These are phyloP conservation scores for Alternaria viburni DNA, from an alignment of 2,329 filamentous ascomycete genomes.

Conservation along the genomic window DNA sequence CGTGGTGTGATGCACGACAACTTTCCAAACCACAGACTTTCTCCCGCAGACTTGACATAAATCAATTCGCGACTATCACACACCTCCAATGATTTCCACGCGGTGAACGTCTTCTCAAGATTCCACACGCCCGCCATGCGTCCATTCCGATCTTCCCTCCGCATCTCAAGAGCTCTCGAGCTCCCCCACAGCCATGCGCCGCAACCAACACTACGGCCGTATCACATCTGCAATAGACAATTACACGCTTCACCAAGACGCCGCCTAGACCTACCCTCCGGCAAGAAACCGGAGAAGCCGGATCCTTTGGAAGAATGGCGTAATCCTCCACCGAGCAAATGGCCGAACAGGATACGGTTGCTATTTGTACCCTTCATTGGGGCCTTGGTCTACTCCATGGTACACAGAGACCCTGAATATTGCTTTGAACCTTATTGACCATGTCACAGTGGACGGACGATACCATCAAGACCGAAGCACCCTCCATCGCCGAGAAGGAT, in stretches of 20 bases:
- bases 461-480: slow-evolving; percentile 59
- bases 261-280: slow-evolving; percentile 27
- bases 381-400: slow-evolving; percentile 66
- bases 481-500: slow-evolving; percentile 85
- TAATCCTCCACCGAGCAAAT: slow-evolving; percentile 45
- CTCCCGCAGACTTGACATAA: slow-evolving; percentile 15
- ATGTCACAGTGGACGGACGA: slow-evolving; percentile 43
- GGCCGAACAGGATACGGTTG: slow-evolving; percentile 51
- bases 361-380: slow-evolving; percentile 59
- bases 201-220: slow-evolving; percentile 26
- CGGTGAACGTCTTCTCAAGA: slow-evolving; percentile 15
- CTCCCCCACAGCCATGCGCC: slow-evolving; percentile 34
- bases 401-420: slow-evolving; percentile 40
- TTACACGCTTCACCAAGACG: slow-evolving; percentile 21
- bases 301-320: slow-evolving; percentile 43
- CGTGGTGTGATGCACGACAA: slow-evolving; percentile 40
- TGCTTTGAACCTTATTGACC: slow-evolving; percentile 4
- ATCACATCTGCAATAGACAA: slow-evolving; percentile 19
- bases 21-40: slow-evolving; percentile 8
- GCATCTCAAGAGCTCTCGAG: slow-evolving; percentile 35
- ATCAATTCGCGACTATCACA: background rate
- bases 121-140: slow-evolving; percentile 36
- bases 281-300: slow-evolving; percentile 20
- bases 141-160: slow-evolving; percentile 33
- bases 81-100: slow-evolving; percentile 18